Conservation (phyloP, 2,329 filamentous ascomycete genomes). For the Ophiocordyceps sinensis region DNA sequence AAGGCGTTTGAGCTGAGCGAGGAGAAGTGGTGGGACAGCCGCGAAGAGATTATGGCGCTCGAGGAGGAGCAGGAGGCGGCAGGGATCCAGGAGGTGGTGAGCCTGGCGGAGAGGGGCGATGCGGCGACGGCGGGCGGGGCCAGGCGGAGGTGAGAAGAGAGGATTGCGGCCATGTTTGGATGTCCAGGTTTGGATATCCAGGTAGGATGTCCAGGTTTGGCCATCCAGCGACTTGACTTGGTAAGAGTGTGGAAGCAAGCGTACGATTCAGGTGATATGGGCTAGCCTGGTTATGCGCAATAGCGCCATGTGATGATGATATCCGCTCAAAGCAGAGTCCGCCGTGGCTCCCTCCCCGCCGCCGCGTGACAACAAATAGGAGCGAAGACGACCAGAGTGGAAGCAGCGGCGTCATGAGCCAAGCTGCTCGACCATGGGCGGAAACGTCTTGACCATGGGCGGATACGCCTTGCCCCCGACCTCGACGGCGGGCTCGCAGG, state of each 20-base stretch:
- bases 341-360: too few relatives aligned
- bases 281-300: too few relatives aligned
- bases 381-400: background rate
- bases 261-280: too few relatives aligned
- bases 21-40: slow-evolving; percentile 96
- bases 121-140: slow-evolving; percentile 24
- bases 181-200: too few relatives aligned
- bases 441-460: slow-evolving; percentile 48
- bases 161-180: too few relatives aligned
- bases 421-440: slow-evolving; percentile 40
- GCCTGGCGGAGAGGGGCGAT: slow-evolving; percentile 58
- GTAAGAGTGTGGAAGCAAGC: too few relatives aligned
- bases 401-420: slow-evolving; percentile 11
- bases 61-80: slow-evolving; percentile 95
- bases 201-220: too few relatives aligned
- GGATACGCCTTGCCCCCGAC: slow-evolving; percentile 48
- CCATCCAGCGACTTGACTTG: too few relatives aligned
- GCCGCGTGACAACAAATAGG: background rate
- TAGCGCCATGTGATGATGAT: too few relatives aligned
- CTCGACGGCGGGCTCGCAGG: slow-evolving; percentile 48
- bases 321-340: too few relatives aligned
- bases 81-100: slow-evolving; percentile 89
- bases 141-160: slow-evolving; percentile 14
- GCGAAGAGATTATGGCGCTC: slow-evolving; percentile 80
- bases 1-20: slow-evolving; percentile 83